Percentiles rank a stretch among this genome's conserved stretches.
These are phyloP conservation scores for Blumeria hordei DNA, from an alignment of 2,329 filamentous ascomycete species.

Conservation along the genomic window DNA sequence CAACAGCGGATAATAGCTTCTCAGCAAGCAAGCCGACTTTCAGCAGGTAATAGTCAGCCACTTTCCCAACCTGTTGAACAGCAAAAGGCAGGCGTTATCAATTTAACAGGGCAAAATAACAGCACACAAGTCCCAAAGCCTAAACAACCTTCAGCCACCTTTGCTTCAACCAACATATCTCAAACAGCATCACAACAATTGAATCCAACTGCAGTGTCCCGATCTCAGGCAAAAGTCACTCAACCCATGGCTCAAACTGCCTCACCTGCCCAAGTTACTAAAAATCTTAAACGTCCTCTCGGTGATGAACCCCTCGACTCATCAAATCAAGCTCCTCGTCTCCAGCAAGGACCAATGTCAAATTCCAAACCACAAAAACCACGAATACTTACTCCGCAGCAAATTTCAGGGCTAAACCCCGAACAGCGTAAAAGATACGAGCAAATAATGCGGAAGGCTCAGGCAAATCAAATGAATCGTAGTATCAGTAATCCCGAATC, in stretches of 20 bases:
- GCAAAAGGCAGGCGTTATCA: slow-evolving; percentile 1
- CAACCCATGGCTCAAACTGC: slow-evolving; percentile 9
- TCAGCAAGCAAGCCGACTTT: slow-evolving; percentile 3
- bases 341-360: slow-evolving; percentile 14
- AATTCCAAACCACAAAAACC: slow-evolving; percentile 11
- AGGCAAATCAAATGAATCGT: background rate
- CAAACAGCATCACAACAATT: background rate
- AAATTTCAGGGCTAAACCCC: slow-evolving; percentile 11
- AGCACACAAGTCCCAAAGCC: slow-evolving; percentile 4
- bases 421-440: slow-evolving; percentile 14
- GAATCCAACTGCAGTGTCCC: slow-evolving; percentile 4
- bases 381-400: slow-evolving; percentile 10
- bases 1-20: slow-evolving; percentile 4
- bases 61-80: background rate
- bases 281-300: slow-evolving; percentile 19
- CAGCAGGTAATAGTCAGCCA: background rate
- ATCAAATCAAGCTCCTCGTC: slow-evolving; percentile 6
- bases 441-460: slow-evolving; percentile 3
- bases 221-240: slow-evolving; percentile 5
- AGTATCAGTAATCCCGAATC: background rate
- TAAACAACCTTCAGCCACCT: slow-evolving; percentile 5
- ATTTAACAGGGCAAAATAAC: slow-evolving; percentile 2
- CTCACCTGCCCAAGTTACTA: slow-evolving; percentile 14
- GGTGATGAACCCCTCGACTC: slow-evolving; percentile 22
- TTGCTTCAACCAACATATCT: background rate